Evolutionary conservation across 768 basidiomycete species (phyloP), one percentile per base, ranked within the genome.

Genomic region (Trichaptum fuscoviolaceum): DNA sequence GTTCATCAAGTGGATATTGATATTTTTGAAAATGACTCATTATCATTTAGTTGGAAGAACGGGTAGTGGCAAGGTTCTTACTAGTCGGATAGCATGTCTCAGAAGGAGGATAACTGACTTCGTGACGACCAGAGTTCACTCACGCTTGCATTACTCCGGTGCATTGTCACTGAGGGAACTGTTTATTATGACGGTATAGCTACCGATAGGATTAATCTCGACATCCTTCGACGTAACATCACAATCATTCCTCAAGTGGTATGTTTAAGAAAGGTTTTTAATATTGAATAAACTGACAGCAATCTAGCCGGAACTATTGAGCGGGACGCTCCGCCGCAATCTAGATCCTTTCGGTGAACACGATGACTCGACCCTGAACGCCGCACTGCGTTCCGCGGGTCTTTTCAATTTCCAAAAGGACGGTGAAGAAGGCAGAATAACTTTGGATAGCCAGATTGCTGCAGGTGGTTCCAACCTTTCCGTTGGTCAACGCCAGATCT

Each of bases 191-290:
- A 87, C 68, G 84, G 81, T 5, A 67, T 82, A 35, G 76, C 76
- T 9, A 83, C 81, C 1, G 74, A 77, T 65, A 70, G 73, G 0
- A 72, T 87, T 72, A 87, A 87, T 72, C 74, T 87, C 0, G 79
- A 86, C 59, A 81, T 80, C 7, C 76, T 88, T 7, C 76, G 87
- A 7, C 78, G 80, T 0, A 79, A 80, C 65, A 80, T 87, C 64
- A 87, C 86, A 42, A 85, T 86, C 73, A 87, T 87, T 57, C 86
- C 86, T 2, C 86, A 87, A 70, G 73, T 78, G 57, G 84, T 85
- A 67, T 72, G 82, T 68, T 23, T 9, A 23, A 61, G 30, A 25
- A 15, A 23, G 3, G 15, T 9, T 18, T 25, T 17, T 61, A 2
- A 12, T 17, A 23, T 61, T 25, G 12, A 17, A 1, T 25, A 61